Base-by-base conservation (phyloP, 1,284 basidiomycete genomes). In the Hymenochaete sp. region DNA sequence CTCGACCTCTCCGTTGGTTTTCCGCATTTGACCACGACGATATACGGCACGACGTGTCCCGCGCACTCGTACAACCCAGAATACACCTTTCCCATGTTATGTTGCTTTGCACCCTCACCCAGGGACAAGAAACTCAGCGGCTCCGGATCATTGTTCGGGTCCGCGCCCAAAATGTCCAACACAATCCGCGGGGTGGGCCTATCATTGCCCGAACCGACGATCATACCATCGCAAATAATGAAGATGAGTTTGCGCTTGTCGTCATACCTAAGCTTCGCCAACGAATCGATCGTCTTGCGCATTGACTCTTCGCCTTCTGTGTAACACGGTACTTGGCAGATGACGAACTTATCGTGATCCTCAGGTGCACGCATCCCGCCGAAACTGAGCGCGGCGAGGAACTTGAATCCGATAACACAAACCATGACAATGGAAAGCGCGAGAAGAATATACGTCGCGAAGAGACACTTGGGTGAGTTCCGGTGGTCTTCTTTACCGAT, bases 11-110 rank as follows among this genome's bases (percentile, higher is more conserved):
- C 93, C 7, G 85, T 90, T 0, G 96, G 95, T 63, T 95, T 96
- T 51, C 95, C 93, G 42, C 93, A 79, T 68, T 98, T 98, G 65
- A 88, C 93, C n/a, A 98, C 71, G 29, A 98, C 93, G 49, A 98
- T 68, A 60, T 97, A 98, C 32, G 93, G 95, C 0, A 98, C 93
- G 50, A 98, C 91, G 60, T 98, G 95, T 21, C 96, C 95, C 32
- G 83, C 73, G 54, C 80, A 86, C 63, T 98, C 93, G 61, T 98
- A 98, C 53, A 98, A 63, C 13, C 96, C 95, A 29, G 92, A 95
- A 65, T 96, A 98, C 4, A 98, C 81, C 68, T 98, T 98, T 66
- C 85, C 95, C 83, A 96, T 96, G 60, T 98, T 98, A 62, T 97
- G 87, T 66, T 98, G 93, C 64, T 90, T 92, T 38, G 87, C 80